These are phyloP conservation scores for Debaryomyces udenii DNA, from an alignment of 1,139 yeast species.

Conservation along the genomic window DNA sequence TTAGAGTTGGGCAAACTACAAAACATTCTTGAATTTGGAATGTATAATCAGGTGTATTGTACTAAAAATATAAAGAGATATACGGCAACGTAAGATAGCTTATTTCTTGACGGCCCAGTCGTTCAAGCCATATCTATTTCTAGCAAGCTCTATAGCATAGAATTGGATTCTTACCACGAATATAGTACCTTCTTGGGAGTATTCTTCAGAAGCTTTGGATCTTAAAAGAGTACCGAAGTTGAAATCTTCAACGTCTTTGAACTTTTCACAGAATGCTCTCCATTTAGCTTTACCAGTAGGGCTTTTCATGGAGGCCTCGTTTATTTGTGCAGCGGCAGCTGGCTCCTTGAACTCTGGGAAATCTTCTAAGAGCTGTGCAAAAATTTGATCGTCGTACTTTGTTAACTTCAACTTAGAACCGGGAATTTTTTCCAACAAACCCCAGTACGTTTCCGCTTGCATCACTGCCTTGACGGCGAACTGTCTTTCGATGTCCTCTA, in stretches of 20 bases:
- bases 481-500: slow-evolving; percentile 83
- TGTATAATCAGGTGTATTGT: too few species aligned
- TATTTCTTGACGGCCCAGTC: slow-evolving; percentile 70
- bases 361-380: slow-evolving; percentile 61
- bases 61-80: too few species aligned
- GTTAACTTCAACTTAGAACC: slow-evolving; percentile 83
- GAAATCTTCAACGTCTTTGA: slow-evolving; percentile 84
- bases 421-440: slow-evolving; percentile 67
- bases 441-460: slow-evolving; percentile 96
- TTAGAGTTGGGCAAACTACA: too few species aligned
- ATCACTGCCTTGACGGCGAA: slow-evolving; percentile 97
- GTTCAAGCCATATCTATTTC: slow-evolving; percentile 88
- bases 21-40: too few species aligned
- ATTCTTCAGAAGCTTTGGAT: slow-evolving; percentile 67
- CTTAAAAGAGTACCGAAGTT: slow-evolving; percentile 95
- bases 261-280: slow-evolving; percentile 85
- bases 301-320: slow-evolving; percentile 83
- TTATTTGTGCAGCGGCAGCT: slow-evolving; percentile 55
- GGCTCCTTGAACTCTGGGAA: slow-evolving; percentile 84
- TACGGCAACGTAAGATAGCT: slow-evolving; percentile 1
- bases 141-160: slow-evolving; percentile 90
- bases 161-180: slow-evolving; percentile 93
- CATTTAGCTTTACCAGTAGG: slow-evolving; percentile 81
- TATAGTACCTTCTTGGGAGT: slow-evolving; percentile 80
- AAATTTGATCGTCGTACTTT: slow-evolving; percentile 80